Percentiles rank a stretch among this genome's conserved stretches.
These are phyloP conservation scores for Spathaspora jeffriesii DNA, from an alignment of 1,139 yeast species.

Conservation along the genomic window DNA sequence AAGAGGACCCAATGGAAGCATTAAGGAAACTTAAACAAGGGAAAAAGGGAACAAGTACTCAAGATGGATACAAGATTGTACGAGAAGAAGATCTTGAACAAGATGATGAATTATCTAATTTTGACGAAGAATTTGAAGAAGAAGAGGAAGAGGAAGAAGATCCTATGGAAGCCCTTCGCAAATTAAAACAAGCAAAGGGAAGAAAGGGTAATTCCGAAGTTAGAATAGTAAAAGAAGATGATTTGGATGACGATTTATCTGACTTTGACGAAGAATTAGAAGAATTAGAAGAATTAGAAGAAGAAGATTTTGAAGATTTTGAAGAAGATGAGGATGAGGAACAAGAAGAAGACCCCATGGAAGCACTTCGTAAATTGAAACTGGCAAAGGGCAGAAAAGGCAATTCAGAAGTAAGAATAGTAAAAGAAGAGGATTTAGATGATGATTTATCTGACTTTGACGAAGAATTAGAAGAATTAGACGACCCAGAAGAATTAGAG, in stretches of 20 bases:
- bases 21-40: constrained; percentile 12
- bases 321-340: constrained; percentile 15
- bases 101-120: constrained; percentile 20
- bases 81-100: constrained; percentile 28
- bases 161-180: constrained; percentile 31
- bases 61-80: constrained; percentile 17
- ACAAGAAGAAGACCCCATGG: constrained; percentile 24
- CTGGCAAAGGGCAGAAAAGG: constrained; percentile 21
- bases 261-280: constrained; percentile 12
- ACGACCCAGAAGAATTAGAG: constrained; percentile 14
- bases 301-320: constrained; percentile 14
- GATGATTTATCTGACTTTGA: constrained; percentile 3
- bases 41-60: constrained; percentile 8
- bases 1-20: constrained; percentile 34
- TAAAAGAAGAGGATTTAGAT: constrained; percentile 28
- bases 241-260: constrained; percentile 9
- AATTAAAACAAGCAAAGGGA: background rate
- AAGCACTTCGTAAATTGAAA: constrained; percentile 21
- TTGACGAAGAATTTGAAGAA: constrained; percentile 14
- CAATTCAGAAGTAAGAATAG: constrained; percentile 17
- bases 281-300: constrained; percentile 11
- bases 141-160: constrained; percentile 23
- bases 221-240: constrained; percentile 25
- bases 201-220: constrained; percentile 13
- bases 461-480: constrained; percentile 11